Conservation (phyloP, 768 basidiomycete species). For the Nidularia pulvinata region DNA sequence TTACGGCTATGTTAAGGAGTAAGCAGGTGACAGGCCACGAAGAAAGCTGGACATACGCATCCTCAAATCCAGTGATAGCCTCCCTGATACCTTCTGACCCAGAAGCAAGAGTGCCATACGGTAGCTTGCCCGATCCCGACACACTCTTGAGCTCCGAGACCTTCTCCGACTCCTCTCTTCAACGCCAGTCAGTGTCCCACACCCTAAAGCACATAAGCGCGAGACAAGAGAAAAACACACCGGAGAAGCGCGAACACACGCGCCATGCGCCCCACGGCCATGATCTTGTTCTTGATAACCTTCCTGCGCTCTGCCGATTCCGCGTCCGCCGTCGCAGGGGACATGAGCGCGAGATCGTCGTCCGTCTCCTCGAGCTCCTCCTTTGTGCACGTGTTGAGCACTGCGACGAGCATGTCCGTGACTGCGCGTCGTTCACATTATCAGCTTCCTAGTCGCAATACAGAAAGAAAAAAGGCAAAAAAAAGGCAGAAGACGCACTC, state of each 20-base stretch:
- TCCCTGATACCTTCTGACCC: constrained; percentile 96
- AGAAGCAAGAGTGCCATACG: constrained; percentile 81
- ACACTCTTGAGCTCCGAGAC: constrained; percentile 97
- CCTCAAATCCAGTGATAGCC: constrained; percentile 90
- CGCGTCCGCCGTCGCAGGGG: constrained; percentile 36
- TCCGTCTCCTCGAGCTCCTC: constrained; percentile 93
- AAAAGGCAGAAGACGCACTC: constrained; percentile 51
- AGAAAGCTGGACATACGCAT: constrained; percentile 69
- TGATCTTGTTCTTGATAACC: constrained; percentile 97
- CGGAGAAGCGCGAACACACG: constrained; percentile 94
- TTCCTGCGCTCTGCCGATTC: constrained; percentile 77
- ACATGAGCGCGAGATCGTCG: constrained; percentile 43
- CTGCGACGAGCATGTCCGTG: constrained; percentile 98
- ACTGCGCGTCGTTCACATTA: constrained; percentile 45
- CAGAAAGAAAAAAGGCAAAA: background rate
- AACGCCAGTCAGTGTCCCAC: background rate
- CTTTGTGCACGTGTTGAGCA: constrained; percentile 93
- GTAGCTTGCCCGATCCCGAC: constrained; percentile 73
- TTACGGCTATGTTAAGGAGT: constrained; percentile 63
- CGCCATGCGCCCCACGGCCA: constrained; percentile 96
- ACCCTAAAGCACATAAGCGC: background rate
- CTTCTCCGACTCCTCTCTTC: constrained; percentile 95
- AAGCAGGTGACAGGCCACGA: background rate
- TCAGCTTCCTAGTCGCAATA: too few relatives aligned
- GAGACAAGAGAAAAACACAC: constrained; percentile 40